Evolutionary conservation across 2,329 filamentous ascomycete genomes (phyloP).

Genomic region (Aspergillus ibericus): DNA sequence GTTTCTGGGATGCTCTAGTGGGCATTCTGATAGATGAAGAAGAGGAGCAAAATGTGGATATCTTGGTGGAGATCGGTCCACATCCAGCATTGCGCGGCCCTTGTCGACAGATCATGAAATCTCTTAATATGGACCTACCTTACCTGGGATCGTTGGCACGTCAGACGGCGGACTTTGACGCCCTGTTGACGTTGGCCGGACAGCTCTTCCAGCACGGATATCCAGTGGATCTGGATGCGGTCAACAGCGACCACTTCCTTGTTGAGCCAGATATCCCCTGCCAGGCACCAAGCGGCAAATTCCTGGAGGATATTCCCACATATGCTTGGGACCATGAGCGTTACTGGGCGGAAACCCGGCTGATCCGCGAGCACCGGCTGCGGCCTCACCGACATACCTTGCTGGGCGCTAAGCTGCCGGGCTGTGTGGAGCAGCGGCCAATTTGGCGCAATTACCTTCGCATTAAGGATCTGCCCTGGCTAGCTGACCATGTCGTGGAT

Average conservation of each 20-base stretch:
- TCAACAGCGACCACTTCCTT: constrained; percentile 1
- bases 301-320: constrained; percentile 1
- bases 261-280: too few species aligned
- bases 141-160: constrained; percentile 2
- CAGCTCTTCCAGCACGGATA: background rate
- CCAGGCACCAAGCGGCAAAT: too few species aligned
- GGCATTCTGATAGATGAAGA: background rate
- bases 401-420: background rate
- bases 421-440: background rate
- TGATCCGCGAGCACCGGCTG: background rate
- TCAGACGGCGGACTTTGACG: background rate
- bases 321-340: constrained; percentile 6
- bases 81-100: too few species aligned
- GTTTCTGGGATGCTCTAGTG: constrained; percentile 4
- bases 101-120: background rate
- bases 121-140: background rate
- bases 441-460: constrained; percentile 4
- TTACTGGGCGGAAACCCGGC: constrained; percentile 4
- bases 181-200: background rate
- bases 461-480: constrained; percentile 1
- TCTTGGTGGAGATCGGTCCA: too few species aligned
- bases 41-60: background rate
- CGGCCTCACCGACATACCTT: background rate
- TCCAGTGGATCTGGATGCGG: background rate
- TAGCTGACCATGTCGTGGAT: constrained; percentile 4